phyloP scores from a whole-genome alignment of 1,284 basidiomycete species.

The Malassezia vespertilionis region DNA sequence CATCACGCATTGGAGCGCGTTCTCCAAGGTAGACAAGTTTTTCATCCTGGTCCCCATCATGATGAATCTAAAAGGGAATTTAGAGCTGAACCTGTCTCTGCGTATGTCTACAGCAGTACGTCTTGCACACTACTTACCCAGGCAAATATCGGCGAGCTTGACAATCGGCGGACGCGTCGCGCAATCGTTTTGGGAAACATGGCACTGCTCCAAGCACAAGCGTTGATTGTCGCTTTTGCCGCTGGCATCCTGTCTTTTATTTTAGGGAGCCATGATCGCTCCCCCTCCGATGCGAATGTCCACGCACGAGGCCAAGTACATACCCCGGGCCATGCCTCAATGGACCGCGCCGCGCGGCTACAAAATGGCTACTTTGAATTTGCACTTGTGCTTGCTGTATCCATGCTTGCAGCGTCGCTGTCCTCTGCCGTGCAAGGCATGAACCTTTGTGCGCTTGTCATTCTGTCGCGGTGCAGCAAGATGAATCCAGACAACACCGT shows the following conservation, averaged over 20 bases:
- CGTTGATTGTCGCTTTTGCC: constrained; percentile 73
- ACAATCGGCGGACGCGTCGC: constrained; percentile 59
- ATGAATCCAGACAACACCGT: constrained; percentile 92
- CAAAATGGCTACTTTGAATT: constrained; percentile 53
- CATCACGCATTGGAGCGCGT: constrained; percentile 62
- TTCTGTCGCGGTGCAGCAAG: constrained; percentile 63
- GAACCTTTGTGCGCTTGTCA: constrained; percentile 79
- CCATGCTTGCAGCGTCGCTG: constrained; percentile 74
- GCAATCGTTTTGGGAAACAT: constrained; percentile 71
- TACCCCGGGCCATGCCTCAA: constrained; percentile 24
- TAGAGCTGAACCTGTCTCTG: constrained; percentile 71
- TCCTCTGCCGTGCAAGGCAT: constrained; percentile 72
- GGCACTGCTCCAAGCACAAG: constrained; percentile 81
- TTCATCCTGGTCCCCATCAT: constrained; percentile 93
- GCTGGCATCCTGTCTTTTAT: constrained; percentile 70
- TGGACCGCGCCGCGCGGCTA: constrained; percentile 35
- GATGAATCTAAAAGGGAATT: constrained; percentile 88
- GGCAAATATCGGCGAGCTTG: constrained; percentile 73
- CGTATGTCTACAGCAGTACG: constrained; percentile 50
- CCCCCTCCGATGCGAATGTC: background rate
- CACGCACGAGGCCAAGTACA: constrained; percentile 17
- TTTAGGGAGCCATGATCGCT: constrained; percentile 52
- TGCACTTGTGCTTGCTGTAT: constrained; percentile 72
- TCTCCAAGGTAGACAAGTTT: constrained; percentile 75
- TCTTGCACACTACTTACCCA: constrained; percentile 34